Percentiles rank a stretch among this genome's conserved stretches.
These are phyloP conservation scores for Solanum arcanum DNA, from an alignment of 257 asterid species.

Conservation along the genomic window DNA sequence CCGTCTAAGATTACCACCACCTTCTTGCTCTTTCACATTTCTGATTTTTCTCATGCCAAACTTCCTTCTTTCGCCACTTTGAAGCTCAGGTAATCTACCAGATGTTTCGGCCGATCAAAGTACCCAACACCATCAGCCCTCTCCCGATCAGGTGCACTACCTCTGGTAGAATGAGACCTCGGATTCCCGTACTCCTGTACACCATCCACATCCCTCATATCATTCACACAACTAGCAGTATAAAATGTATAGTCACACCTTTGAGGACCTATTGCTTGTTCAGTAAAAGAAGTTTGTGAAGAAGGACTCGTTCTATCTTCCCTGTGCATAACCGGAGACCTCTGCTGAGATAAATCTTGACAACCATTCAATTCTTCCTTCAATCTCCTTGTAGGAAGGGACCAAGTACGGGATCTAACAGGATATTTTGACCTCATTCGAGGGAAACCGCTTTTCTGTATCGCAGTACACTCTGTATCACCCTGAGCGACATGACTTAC, in stretches of 20 bases:
- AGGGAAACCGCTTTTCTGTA: conserved; percentile 34
- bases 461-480: conserved; percentile 10
- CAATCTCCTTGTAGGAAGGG: conserved; percentile 54
- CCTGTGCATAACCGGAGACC: conserved; percentile 42
- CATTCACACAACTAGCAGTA: conserved; percentile 27
- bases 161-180: conserved; percentile 34
- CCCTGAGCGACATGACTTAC: conserved; percentile 37
- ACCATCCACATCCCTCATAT: conserved; percentile 39
- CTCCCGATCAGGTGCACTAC: conserved; percentile 34
- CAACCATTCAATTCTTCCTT: conserved; percentile 14
- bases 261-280: conserved; percentile 5
- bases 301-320: conserved; percentile 60
- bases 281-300: no score
- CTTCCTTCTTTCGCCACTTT: no score
- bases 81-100: no score
- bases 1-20: no score
- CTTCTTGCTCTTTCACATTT: no score
- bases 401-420: conserved; percentile 44
- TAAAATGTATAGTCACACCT: conserved; percentile 58
- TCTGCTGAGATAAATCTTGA: conserved; percentile 32
- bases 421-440: conserved; percentile 57
- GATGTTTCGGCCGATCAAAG: no score
- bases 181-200: conserved; percentile 38
- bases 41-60: no score
- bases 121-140: no score